Conservation (phyloP, 495 filamentous ascomycete species). For the Penicillium salamii region DNA sequence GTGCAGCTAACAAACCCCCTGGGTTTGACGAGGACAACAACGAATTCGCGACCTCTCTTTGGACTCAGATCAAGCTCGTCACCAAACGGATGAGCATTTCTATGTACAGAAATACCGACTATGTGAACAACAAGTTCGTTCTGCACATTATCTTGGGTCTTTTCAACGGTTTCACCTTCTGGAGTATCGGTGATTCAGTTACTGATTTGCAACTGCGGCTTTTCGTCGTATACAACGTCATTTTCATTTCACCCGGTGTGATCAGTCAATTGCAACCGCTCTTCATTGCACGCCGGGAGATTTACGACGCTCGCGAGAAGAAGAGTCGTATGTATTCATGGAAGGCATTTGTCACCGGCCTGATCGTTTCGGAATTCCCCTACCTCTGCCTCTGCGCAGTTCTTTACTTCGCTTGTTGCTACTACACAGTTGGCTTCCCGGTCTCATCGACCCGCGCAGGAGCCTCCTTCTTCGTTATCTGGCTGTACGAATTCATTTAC, state of each 20-base stretch:
- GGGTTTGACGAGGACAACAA: not conserved
- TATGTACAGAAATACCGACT: not conserved
- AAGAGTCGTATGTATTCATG: constrained; percentile 56
- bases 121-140: not conserved
- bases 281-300: constrained; percentile 50
- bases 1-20: not conserved
- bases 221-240: constrained; percentile 50
- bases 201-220: constrained; percentile 30
- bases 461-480: constrained; percentile 54
- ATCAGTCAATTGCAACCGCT: constrained; percentile 52
- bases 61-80: not conserved
- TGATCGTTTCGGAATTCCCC: constrained; percentile 52
- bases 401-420: constrained; percentile 51
- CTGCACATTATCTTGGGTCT: not conserved
- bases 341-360: constrained; percentile 49
- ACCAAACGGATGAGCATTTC: not conserved
- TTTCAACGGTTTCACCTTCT: not conserved
- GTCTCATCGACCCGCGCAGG: constrained; percentile 43
- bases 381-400: constrained; percentile 50
- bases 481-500: constrained; percentile 54
- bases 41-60: not conserved
- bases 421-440: constrained; percentile 44
- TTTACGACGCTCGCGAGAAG: constrained; percentile 53
- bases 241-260: constrained; percentile 19
- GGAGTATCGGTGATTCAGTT: constrained; percentile 4